phyloP scores from a whole-genome alignment of 352 stramenopile species.

The Hyaloperonospora arabidopsidis region DNA sequence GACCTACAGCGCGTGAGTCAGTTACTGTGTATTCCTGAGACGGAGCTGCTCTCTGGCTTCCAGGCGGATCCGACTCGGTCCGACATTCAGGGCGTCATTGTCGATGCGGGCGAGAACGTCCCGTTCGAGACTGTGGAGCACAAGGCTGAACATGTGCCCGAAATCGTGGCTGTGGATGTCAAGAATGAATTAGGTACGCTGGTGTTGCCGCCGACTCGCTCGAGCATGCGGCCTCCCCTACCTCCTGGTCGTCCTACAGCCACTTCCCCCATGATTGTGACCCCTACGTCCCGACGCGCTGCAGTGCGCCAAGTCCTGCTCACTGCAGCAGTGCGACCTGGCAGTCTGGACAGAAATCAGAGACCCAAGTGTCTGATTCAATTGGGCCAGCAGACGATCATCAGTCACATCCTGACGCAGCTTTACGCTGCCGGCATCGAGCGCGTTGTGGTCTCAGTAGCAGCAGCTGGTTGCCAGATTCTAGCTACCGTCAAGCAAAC shows the following conservation, averaged over 20 bases:
- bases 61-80: constrained; percentile 44
- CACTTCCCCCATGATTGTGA: constrained; percentile 10
- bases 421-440: constrained; percentile 66
- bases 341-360: constrained; percentile 43
- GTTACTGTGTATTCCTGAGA: constrained; percentile 41
- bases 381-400: constrained; percentile 62
- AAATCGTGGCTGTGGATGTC: constrained; percentile 13
- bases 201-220: constrained; percentile 4
- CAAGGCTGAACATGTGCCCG: constrained; percentile 14
- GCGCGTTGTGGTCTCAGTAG: constrained; percentile 71
- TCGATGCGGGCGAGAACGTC: constrained; percentile 65
- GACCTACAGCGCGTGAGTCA: constrained; percentile 45
- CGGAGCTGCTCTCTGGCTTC: constrained; percentile 48
- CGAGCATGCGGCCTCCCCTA: constrained; percentile 15
- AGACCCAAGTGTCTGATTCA: constrained; percentile 70
- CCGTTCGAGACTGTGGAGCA: constrained; percentile 63
- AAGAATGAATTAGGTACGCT: constrained; percentile 2
- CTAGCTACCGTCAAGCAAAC: constrained; percentile 57
- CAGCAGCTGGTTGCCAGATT: constrained; percentile 50
- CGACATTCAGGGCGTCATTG: constrained; percentile 72
- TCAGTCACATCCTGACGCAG: constrained; percentile 73
- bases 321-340: constrained; percentile 49
- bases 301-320: constrained; percentile 52
- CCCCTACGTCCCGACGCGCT: constrained; percentile 16
- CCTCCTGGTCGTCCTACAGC: constrained; percentile 18